Percentiles rank a stretch among this genome's conserved stretches.
Conservation (phyloP, 2,329 filamentous ascomycete genomes). For the Xylariaceae sp. region DNA sequence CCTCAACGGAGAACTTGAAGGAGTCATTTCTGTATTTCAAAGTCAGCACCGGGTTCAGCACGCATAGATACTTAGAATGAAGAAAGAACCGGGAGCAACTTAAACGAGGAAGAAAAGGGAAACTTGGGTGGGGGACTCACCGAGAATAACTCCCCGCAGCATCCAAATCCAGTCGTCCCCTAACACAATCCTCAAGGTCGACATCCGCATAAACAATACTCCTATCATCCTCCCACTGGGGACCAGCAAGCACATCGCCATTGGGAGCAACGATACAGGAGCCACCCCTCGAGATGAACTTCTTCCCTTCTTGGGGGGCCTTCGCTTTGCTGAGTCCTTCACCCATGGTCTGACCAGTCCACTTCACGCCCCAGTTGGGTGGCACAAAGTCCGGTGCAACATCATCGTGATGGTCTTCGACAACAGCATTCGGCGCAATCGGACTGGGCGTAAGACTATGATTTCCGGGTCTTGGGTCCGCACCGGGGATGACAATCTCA, state of each 20-base stretch:
- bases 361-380: too few species aligned
- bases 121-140: constrained; percentile 39
- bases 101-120: not conserved
- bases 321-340: not conserved
- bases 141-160: constrained; percentile 82
- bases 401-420: too few species aligned
- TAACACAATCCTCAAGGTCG: constrained; percentile 83
- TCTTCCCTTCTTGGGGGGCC: not conserved
- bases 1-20: constrained; percentile 59
- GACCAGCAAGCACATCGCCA: constrained; percentile 76
- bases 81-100: not conserved
- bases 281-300: constrained; percentile 69
- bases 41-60: constrained; percentile 7
- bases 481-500: too few species aligned
- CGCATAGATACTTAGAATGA: constrained; percentile 4
- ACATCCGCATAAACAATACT: constrained; percentile 69
- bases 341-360: too few species aligned
- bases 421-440: too few species aligned
- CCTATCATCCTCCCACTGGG: constrained; percentile 77
- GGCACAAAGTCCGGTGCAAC: too few species aligned
- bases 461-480: too few species aligned
- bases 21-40: constrained; percentile 50
- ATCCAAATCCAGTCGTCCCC: constrained; percentile 79
- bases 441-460: too few species aligned
- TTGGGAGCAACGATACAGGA: constrained; percentile 78